These are phyloP conservation scores for Oryza glaberrima DNA, from an alignment of 176 grass and related monocot species.

Conservation along the genomic window DNA sequence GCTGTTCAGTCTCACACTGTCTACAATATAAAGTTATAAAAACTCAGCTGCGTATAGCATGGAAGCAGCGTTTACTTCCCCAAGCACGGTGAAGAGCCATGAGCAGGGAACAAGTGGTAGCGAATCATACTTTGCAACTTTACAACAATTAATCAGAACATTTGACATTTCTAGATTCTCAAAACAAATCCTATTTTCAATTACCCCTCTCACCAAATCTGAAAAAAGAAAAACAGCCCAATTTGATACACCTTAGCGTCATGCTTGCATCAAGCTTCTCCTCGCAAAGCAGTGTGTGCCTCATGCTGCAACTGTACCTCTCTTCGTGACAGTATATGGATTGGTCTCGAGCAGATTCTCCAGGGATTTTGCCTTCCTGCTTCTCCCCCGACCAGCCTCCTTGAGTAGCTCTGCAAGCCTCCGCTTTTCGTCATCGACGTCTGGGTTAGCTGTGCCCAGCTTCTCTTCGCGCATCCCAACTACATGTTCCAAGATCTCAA, in stretches of 20 bases:
- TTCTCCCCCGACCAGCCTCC: conserved; percentile 90
- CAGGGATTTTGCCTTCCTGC: conserved; percentile 77
- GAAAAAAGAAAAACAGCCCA: conserved; percentile 36
- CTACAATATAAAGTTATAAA: not conserved
- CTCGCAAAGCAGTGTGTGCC: not conserved
- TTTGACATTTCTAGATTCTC: conserved; percentile 38
- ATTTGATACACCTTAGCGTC: conserved; percentile 46
- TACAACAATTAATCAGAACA: conserved; percentile 56
- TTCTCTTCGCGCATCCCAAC: conserved; percentile 94
- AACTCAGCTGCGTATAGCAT: not conserved
- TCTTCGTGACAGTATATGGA: conserved; percentile 50
- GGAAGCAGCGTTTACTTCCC: not conserved
- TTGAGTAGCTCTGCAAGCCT: conserved; percentile 82
- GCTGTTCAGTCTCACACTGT: not conserved
- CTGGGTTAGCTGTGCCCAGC: conserved; percentile 91
- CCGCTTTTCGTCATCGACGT: conserved; percentile 89
- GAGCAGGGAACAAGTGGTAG: conserved; percentile 34
- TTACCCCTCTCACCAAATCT: conserved; percentile 20
- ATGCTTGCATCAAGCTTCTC: not conserved
- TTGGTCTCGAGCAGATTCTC: conserved; percentile 84
- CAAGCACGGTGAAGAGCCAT: not conserved
- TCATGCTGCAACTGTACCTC: conserved; percentile 53
- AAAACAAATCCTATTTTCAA: conserved; percentile 39
- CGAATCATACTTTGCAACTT: conserved; percentile 46
- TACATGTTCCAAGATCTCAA: conserved; percentile 90